Conservation (phyloP, 2,329 filamentous ascomycete genomes). For the Phyllosticta ampelicida region DNA sequence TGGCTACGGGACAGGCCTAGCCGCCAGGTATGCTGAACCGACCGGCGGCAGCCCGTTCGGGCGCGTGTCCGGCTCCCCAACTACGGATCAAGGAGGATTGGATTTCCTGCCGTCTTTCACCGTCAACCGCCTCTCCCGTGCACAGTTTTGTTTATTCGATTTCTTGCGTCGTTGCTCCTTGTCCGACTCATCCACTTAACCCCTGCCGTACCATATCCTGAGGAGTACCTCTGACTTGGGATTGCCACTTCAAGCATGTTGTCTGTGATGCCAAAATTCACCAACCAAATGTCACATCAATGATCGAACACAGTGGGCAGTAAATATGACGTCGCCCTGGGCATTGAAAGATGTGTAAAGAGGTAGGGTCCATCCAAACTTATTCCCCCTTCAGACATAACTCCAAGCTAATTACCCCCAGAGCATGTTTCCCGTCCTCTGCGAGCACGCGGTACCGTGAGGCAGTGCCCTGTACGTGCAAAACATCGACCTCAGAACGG, state of each 20-base stretch:
- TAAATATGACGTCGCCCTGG: neutral
- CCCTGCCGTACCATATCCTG: neutral
- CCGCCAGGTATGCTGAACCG: neutral
- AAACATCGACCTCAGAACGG: neutral
- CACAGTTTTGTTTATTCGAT: neutral
- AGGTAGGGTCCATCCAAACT: neutral
- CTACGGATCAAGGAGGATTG: neutral
- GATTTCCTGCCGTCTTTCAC: neutral
- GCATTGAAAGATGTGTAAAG: neutral
- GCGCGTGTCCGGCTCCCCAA: neutral
- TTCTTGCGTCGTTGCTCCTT: neutral
- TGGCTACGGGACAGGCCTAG: neutral
- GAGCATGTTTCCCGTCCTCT: neutral
- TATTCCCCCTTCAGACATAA: neutral
- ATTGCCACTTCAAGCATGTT: neutral
- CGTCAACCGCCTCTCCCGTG: neutral
- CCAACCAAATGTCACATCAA: neutral
- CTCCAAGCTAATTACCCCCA: neutral
- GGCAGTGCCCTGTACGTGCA: neutral
- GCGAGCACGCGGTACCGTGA: neutral
- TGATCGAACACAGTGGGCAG: neutral
- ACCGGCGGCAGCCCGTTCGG: neutral
- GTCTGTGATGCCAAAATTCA: neutral
- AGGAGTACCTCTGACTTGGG: neutral
- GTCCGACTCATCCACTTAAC: no score